Evolutionary conservation across 345 rosid species (phyloP), one percentile per base, ranked within the genome.

Genomic region (Trapa bicornis): DNA sequence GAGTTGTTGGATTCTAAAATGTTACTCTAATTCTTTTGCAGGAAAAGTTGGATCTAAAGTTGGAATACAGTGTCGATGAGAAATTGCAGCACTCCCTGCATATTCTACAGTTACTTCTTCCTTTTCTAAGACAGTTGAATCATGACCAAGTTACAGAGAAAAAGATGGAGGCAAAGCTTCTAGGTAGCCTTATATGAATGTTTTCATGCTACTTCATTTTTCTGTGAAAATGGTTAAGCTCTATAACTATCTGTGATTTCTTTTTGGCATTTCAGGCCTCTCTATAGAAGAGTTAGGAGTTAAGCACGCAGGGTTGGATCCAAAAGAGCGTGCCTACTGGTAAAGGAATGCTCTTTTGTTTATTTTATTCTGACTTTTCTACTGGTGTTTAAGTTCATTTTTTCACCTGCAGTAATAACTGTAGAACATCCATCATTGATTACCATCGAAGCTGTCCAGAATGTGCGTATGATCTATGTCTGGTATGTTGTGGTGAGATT

Each of bases 401-500:
- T 43, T 5, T 47, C 45, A 63, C 71, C 57, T 68, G 75, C 82
- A 86, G 89, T 65, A 75, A 87, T 75, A 78, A 71, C 71, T 89
- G 92, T 80, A 73, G 71, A 67, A 84, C 96, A 37, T 79, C 92
- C 0, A 83, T 87, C 37, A 74, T 74, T 73, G 87, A 87, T 75
- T 73, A 75, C 22, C 87, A 83, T 70, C 72, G 87, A 69, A 81
- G 77, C 74, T 87, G 92, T 72, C 72, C 68, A 4, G 74, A 32
- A 47, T 87, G 92, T 76, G 37, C 60, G 2, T 78, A 68, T 62
- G 92, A 85, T 73, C 83, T 83, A 41, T 87, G 92, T 71, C 78
- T 85, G 69, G 63, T n/a, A 42, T 87, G 92, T 72, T 83, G 87
- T 69, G 65, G 58, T 39, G 92, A 87, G 75, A 80, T 87, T 52